Evolutionary conservation across 148 eudicot genomes (phyloP).

Genomic region (Vaccinium darrowii): DNA sequence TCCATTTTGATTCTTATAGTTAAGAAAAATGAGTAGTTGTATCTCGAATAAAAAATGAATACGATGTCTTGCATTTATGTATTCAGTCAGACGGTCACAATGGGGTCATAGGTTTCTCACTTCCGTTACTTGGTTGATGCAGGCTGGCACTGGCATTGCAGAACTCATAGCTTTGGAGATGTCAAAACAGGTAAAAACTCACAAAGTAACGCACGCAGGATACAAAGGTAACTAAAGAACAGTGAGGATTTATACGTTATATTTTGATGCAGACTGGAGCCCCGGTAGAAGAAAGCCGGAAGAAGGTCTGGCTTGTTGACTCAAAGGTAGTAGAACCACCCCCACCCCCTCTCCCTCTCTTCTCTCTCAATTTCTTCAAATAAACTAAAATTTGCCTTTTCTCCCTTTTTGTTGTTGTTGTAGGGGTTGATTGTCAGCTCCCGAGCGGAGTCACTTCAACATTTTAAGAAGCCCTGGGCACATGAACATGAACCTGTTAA

Average conservation of each 20-base stretch:
- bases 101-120: not conserved
- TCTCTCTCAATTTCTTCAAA: not conserved
- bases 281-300: slow-evolving; percentile 89
- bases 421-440: slow-evolving; percentile 91
- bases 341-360: not conserved
- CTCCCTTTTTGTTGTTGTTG: not conserved
- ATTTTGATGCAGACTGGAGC: slow-evolving; percentile 56
- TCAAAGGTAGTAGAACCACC: slow-evolving; percentile 58
- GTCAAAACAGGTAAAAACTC: slow-evolving; percentile 79
- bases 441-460: slow-evolving; percentile 75
- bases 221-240: not conserved
- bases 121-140: slow-evolving; percentile 24
- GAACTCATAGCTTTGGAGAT: slow-evolving; percentile 97
- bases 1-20: slow-evolving; percentile 2
- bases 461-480: slow-evolving; percentile 96
- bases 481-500: slow-evolving; percentile 88
- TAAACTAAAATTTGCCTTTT: slow-evolving; percentile 3
- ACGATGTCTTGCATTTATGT: not conserved
- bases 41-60: not conserved
- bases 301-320: slow-evolving; percentile 92
- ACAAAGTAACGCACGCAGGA: not conserved
- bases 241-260: not conserved
- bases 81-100: not conserved
- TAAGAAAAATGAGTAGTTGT: not conserved
- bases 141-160: slow-evolving; percentile 98